phyloP scores from a whole-genome alignment of 768 basidiomycete genomes.

The Chalciporus sphaerocephalus region DNA sequence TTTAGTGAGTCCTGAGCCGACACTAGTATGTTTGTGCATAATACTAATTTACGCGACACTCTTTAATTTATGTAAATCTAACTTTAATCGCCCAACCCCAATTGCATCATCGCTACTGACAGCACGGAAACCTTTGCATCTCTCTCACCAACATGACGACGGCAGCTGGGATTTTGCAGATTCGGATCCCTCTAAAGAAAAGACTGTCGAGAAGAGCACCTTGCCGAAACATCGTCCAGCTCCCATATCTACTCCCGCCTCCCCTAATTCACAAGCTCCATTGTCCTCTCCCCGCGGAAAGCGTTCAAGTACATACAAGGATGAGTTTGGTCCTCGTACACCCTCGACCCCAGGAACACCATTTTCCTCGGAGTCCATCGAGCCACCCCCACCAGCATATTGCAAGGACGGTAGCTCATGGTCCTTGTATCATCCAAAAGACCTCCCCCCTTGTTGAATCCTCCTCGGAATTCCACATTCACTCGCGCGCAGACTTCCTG shows the following conservation, averaged over 20 bases:
- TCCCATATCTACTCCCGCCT: conserved; percentile 5
- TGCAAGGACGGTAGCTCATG: conserved; percentile 10
- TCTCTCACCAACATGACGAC: conserved; percentile 16
- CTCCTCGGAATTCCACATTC: background rate
- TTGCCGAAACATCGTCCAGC: conserved; percentile 14
- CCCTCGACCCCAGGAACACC: conserved; percentile 12
- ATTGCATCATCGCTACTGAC: background rate
- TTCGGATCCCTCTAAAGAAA: conserved; percentile 21
- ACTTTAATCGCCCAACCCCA: background rate
- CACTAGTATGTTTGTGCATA: background rate
- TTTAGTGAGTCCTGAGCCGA: conserved; percentile 19
- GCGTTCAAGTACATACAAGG: conserved; percentile 20
- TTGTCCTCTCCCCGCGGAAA: conserved; percentile 8
- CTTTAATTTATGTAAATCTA: background rate
- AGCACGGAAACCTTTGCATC: conserved; percentile 27
- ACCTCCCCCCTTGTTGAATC: background rate
- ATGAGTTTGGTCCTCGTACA: conserved; percentile 15
- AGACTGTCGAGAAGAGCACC: background rate
- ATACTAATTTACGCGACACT: background rate
- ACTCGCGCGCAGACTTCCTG: background rate
- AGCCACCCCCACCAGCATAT: conserved; percentile 28
- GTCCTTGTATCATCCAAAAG: conserved; percentile 8
- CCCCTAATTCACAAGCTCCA: background rate
- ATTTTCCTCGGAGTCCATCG: conserved; percentile 11
- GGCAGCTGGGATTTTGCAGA: conserved; percentile 32